Evolutionary conservation across 2,329 filamentous ascomycete species (phyloP), one percentile per base, ranked within the genome.

Genomic region (Neoarthrinium moseri): DNA sequence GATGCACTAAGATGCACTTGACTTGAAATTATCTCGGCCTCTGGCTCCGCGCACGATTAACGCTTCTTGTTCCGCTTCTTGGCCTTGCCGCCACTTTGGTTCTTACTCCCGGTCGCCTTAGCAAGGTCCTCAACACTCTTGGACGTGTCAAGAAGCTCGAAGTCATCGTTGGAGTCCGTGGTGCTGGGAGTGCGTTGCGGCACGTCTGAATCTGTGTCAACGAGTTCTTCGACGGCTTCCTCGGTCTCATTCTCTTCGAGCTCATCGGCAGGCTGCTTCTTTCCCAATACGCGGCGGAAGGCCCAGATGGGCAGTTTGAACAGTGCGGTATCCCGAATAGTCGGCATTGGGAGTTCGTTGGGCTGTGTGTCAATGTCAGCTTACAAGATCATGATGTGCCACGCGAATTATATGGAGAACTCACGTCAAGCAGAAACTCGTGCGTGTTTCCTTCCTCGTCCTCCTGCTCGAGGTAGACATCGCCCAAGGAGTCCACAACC

Each of bases 401-500:
- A 45, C 15, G 32, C 42, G 7, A 23, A n/a, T 39, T 5, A 45
- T 38, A 23, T 4, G 24, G 13, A 20, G 8, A 42, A 80, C 87
- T 77, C 71, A 96, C 84, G 64, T 99, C 92, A 49, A 99, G 83
- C 52, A 96, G 72, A 62, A 86, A 95, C 63, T 96, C 89, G 55
- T 87, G 81, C 24, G 83, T 79, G 45, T 88, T 83, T 43, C 94
- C 94, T 20, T 96, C 89, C 55, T 91, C 91, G 42, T 90, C 89
- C 58, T 89, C 80, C 62, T 95, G 89, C 68, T 97, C 91, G n/a
- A 99, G 75, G 62, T 89, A 99, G 11, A 99, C 94, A 57, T 96
- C 91, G 22, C 94, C 94, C 8, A 86, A 74, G 1, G 89, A 89
- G 68, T 99, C 92, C 4, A 99, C 94, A 46, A 99, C 86, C 29